phyloP scores from a whole-genome alignment of 2,329 filamentous ascomycete species.

The Botrytis sinoallii region DNA sequence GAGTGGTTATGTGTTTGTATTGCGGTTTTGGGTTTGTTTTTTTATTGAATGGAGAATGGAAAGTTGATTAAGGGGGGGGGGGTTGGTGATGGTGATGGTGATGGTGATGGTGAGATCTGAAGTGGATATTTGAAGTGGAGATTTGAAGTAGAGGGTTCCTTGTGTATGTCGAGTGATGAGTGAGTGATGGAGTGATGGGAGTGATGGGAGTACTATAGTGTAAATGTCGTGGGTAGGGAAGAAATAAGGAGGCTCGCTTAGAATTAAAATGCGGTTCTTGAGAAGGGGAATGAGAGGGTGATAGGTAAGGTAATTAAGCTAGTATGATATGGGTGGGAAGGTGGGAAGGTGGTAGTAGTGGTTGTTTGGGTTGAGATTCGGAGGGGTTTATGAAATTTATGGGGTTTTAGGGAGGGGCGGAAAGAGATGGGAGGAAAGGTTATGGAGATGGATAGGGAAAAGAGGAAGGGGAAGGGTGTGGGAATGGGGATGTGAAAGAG shows the following conservation, averaged over 20 bases:
- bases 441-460: not conserved
- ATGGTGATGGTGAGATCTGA: too few species aligned
- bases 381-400: too few species aligned
- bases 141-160: not conserved
- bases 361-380: not conserved
- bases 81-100: too few species aligned
- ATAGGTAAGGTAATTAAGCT: rapidly evolving
- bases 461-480: too few species aligned
- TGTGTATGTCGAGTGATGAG: not conserved
- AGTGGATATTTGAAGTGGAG: not conserved
- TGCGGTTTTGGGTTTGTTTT: too few species aligned
- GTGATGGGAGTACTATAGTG: not conserved
- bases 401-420: too few species aligned
- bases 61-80: too few species aligned
- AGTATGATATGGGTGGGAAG: not conserved
- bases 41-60: too few species aligned
- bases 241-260: not conserved
- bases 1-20: not conserved
- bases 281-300: not conserved
- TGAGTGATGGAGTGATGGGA: not conserved
- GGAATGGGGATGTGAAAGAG: not conserved
- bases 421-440: too few species aligned
- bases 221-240: not conserved
- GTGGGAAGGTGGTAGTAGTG: not conserved
- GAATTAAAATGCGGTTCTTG: not conserved